Evolutionary conservation across 768 basidiomycete genomes (phyloP).

Genomic region (Grammothele lineata): DNA sequence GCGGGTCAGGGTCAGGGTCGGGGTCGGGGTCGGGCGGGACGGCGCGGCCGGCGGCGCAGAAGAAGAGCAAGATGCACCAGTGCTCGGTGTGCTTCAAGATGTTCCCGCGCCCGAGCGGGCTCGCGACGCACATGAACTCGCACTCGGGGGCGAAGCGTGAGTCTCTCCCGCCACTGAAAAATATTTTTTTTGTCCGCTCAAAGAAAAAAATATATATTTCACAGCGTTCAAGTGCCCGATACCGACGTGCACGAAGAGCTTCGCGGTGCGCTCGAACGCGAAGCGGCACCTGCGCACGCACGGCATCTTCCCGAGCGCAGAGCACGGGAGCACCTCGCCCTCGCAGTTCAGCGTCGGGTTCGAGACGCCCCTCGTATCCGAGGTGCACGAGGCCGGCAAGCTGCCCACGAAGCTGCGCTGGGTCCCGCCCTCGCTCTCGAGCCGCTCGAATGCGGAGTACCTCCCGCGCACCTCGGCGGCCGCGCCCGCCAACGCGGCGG

Average conservation of each 20-base stretch:
- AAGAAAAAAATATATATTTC: too few relatives aligned
- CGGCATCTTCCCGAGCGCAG: slow-evolving; percentile 41
- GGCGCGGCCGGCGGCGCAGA: slow-evolving; percentile 15
- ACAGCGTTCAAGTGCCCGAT: slow-evolving; percentile 48
- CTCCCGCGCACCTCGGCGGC: slow-evolving; percentile 11
- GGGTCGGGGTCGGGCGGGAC: neutral
- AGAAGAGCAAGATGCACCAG: slow-evolving; percentile 48
- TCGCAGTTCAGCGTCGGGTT: slow-evolving; percentile 38
- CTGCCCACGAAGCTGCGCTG: slow-evolving; percentile 35
- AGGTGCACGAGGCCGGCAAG: slow-evolving; percentile 36
- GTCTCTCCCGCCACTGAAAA: too few relatives aligned
- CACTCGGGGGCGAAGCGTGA: slow-evolving; percentile 48
- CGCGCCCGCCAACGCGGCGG: neutral
- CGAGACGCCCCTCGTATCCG: slow-evolving; percentile 41
- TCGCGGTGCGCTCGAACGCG: slow-evolving; percentile 78
- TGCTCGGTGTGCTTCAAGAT: slow-evolving; percentile 40
- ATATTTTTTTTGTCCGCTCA: too few relatives aligned
- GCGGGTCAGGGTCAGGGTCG: neutral
- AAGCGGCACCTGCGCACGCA: slow-evolving; percentile 78
- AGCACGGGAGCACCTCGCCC: slow-evolving; percentile 20
- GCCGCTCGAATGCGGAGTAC: slow-evolving; percentile 29
- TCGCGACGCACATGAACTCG: slow-evolving; percentile 51
- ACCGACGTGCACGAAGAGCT: slow-evolving; percentile 58
- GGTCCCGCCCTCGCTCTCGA: slow-evolving; percentile 37
- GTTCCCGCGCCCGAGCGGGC: slow-evolving; percentile 49